These are phyloP conservation scores for Eurotiales sp. DNA, from an alignment of 2,329 filamentous ascomycete genomes.

Conservation along the genomic window DNA sequence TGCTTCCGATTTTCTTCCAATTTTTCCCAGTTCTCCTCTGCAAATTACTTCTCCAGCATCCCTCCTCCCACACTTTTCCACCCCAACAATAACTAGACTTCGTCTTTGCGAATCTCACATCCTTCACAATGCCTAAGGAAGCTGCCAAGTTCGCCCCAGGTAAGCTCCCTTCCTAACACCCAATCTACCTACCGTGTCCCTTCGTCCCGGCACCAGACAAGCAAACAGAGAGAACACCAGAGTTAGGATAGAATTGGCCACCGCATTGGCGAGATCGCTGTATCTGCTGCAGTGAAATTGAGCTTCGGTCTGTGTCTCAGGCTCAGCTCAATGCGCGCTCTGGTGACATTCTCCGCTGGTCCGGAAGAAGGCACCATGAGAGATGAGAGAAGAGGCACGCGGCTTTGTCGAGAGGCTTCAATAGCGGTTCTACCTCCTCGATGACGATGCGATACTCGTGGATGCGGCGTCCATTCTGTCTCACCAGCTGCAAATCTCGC, in stretches of 20 bases:
- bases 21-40: slow-evolving; percentile 9
- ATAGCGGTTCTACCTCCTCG: too few species aligned
- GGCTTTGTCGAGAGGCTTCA: too few species aligned
- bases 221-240: neutral
- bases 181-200: slow-evolving; percentile 2
- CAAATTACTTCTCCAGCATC: neutral
- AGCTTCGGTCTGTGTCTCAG: too few species aligned
- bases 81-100: slow-evolving; percentile 23
- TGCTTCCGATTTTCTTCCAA: slow-evolving; percentile 19
- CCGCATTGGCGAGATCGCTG: too few species aligned
- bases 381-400: too few species aligned
- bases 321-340: too few species aligned
- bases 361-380: too few species aligned
- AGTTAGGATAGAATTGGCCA: neutral
- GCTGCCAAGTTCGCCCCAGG: slow-evolving; percentile 38
- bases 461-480: slow-evolving; percentile 9
- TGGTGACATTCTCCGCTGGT: too few species aligned
- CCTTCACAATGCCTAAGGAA: slow-evolving; percentile 44
- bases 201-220: slow-evolving; percentile 10
- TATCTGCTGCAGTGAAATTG: too few species aligned
- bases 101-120: slow-evolving; percentile 16
- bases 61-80: slow-evolving; percentile 13
- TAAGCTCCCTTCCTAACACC: slow-evolving; percentile 29
- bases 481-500: neutral
- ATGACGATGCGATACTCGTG: neutral